These are phyloP conservation scores for Rubroshorea leprosula DNA, from an alignment of 345 rosid genomes.

Conservation along the genomic window DNA sequence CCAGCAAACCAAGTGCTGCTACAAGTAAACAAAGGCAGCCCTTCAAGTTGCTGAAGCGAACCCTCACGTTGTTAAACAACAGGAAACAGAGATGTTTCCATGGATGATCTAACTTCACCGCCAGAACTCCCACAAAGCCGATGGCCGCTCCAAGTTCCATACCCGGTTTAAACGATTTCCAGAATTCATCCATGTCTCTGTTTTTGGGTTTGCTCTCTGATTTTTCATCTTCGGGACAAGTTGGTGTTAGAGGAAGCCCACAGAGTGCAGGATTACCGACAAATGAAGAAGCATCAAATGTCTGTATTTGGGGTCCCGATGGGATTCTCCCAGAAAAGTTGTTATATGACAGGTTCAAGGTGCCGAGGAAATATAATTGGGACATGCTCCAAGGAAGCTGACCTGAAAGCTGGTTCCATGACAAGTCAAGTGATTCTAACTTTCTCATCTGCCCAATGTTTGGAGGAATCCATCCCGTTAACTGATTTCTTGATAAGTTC, in stretches of 20 bases:
- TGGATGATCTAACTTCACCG: not conserved
- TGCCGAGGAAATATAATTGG: constrained; percentile 13
- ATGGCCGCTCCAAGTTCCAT: not conserved
- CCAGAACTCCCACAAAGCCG: not conserved
- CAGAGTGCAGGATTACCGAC: constrained; percentile 22
- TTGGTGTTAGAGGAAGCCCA: not conserved
- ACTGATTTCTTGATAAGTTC: not conserved
- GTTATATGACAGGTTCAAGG: constrained; percentile 23
- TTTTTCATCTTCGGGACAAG: not conserved
- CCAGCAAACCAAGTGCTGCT: not conserved
- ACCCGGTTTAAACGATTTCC: not conserved
- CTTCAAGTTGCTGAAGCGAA: not conserved
- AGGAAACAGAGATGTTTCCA: not conserved
- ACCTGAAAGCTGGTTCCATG: not conserved
- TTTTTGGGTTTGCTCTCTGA: not conserved
- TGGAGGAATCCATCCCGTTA: not conserved
- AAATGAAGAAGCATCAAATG: constrained; percentile 16
- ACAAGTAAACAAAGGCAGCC: not conserved
- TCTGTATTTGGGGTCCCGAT: constrained; percentile 13
- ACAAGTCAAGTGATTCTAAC: constrained; percentile 1
- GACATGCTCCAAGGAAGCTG: not conserved
- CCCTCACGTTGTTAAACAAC: not conserved
- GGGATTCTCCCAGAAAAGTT: constrained; percentile 25
- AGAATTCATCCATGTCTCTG: not conserved
- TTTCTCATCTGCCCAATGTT: not conserved